Base-by-base conservation (phyloP, 2,329 filamentous ascomycete species). In the Monosporascus sp. region DNA sequence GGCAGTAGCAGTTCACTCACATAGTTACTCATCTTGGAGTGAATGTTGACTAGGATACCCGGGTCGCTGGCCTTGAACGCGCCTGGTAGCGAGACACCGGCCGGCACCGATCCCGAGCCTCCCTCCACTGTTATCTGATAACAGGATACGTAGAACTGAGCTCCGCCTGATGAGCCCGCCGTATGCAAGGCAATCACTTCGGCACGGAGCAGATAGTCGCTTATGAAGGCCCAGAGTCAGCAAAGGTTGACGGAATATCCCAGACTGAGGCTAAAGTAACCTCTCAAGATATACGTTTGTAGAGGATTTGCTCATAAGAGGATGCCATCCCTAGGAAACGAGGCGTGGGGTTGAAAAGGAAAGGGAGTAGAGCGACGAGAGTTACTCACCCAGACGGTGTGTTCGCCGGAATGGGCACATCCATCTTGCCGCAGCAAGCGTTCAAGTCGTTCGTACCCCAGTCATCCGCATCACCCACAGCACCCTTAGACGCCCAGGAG, bases 11-110 rank as follows among this genome's bases (percentile, higher is more conserved):
- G 11, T 34, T 34, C 11, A 34, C 42, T 27, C 25, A 46, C 42
- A 52, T 78, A 78, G 1, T 60, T 66, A 20, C 57, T 59, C 51
- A 77, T 56, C 46, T 69, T 64, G 8, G 68, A 61, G 63, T 78
- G 74, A 56, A 79, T 78, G 62, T 77, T 76, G 59, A 78, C 65
- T 27, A 71, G 65, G 52, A 79, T 75, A 11, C 76, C 76, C 0
- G 75, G 72, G 56, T 79, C 73, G 17, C 56, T 65, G 5, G 70
- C 62, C 56, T 68, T 68, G 62, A 77, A 75, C 0, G 74, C 75
- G 1, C 74, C 72, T 1, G 76, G 76, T 57, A 78, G 68, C 39
- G 42, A 56, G 18, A 67, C 65, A 20, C 65, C 65, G 3, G 65
- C 68, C 6, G 61, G 54, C 6, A 63, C 64, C 17, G 55, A 56